Evolutionary conservation across 139 green algal species (phyloP).

Genomic region (Micractinium conductrix): DNA sequence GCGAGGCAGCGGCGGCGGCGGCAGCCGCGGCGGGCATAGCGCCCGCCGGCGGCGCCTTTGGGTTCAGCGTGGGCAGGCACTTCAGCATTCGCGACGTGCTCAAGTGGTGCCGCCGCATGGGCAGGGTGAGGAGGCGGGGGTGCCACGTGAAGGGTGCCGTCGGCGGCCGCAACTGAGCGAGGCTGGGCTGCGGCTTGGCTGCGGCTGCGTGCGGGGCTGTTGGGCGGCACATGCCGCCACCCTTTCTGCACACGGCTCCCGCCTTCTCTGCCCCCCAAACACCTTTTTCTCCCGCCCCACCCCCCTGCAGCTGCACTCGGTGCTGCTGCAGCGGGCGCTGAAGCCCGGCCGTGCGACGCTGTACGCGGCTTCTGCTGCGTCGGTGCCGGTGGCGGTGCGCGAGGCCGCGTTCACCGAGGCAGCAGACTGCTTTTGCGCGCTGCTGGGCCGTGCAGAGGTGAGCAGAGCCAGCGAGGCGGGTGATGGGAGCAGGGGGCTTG

Average conservation of each 20-base stretch:
- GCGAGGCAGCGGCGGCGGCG: slow-evolving; percentile 41
- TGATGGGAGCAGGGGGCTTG: background rate
- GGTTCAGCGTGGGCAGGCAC: slow-evolving; percentile 65
- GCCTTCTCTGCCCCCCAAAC: background rate
- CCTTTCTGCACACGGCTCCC: too few relatives aligned
- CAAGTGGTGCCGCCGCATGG: slow-evolving; percentile 87
- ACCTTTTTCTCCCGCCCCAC: background rate
- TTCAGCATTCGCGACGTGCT: slow-evolving; percentile 83
- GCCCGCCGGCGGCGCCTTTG: slow-evolving; percentile 13
- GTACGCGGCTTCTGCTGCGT: slow-evolving; percentile 13
- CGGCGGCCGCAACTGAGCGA: too few relatives aligned
- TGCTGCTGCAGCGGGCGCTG: slow-evolving; percentile 19
- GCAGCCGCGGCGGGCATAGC: slow-evolving; percentile 55
- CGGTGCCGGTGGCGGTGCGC: slow-evolving; percentile 45
- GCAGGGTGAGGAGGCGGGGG: background rate
- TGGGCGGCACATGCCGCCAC: too few relatives aligned
- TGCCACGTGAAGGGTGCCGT: too few relatives aligned
- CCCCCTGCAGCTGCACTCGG: slow-evolving; percentile 25
- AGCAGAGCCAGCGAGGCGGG: background rate
- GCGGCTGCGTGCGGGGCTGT: too few relatives aligned
- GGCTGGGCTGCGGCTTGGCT: too few relatives aligned
- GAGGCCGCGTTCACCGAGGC: slow-evolving; percentile 66
- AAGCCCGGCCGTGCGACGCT: slow-evolving; percentile 10
- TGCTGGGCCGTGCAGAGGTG: slow-evolving; percentile 45
- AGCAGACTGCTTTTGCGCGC: slow-evolving; percentile 65